Evolutionary conservation across 176 grass and related monocot species (phyloP), one percentile per base, ranked within the genome.

Genomic region (Zoysia japonica): DNA sequence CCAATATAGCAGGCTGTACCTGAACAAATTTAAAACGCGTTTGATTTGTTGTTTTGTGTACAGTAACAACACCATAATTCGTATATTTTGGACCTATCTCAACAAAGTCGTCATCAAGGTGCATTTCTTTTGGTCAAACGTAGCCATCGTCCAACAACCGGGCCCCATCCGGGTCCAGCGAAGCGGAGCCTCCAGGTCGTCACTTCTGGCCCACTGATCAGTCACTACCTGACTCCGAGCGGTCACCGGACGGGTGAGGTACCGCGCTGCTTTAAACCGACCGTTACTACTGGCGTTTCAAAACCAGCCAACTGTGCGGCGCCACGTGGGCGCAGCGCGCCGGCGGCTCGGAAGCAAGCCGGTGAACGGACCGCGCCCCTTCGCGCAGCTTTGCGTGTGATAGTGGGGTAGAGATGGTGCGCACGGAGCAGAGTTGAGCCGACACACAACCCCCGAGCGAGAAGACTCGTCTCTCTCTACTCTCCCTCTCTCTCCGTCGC

Each of bases 371-470:
- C 61, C 61, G 3, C 10, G 61, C 28, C 12, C 65, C 65, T 1
- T 49, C 78, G 45, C n/a, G 49, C 61, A 9, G 71, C 81, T 84
- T 84, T 84, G 87, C 77, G 87, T 88, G 67, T 12, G 69, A 7
- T 35, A 60, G 75, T 79, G 80, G 80, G 43, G 51, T 17, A 82
- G 72, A 4, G 5, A 68, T 45, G 49, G 49, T 54, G 45, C 41
- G 72, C 5, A 7, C 56, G 28, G 56, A 56, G 15, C 17, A 60
- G 56, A 20, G 72, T 9, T 35, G 72, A 79, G 53, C 70, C 80
- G 53, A 80, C 81, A 68, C 47, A 78, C 47, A 78, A 14, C 45
- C 53, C 15, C 76, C 6, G 5, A 51, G 60, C 6, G 5, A 51
- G 60, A 43, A 47, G 6, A 45, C 28, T 5, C 56, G 1, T 2